Evolutionary conservation across 345 rosid genomes (phyloP).

Genomic region (Salix suchowensis): DNA sequence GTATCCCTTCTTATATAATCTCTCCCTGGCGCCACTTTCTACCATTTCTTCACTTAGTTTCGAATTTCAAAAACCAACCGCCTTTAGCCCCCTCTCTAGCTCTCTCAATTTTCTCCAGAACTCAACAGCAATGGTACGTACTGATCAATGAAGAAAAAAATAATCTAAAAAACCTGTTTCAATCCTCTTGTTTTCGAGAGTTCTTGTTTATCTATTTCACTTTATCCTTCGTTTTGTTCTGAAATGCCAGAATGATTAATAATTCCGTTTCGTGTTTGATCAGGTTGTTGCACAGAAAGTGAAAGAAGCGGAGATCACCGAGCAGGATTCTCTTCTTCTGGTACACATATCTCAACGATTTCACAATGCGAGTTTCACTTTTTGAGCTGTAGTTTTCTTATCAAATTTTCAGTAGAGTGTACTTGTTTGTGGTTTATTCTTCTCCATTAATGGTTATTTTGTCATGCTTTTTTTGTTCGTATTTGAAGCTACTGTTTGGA

Average conservation of each 20-base stretch:
- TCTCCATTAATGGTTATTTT: not conserved
- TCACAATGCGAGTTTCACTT: not conserved
- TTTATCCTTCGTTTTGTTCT: not conserved
- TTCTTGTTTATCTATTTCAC: conserved; percentile 1
- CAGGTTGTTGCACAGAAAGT: conserved; percentile 83
- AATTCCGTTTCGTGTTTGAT: not conserved
- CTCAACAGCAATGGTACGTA: conserved; percentile 48
- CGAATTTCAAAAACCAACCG: conserved; percentile 24
- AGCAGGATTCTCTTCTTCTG: conserved; percentile 97
- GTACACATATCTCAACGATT: conserved; percentile 30
- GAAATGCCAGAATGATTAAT: not conserved
- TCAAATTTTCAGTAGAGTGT: not conserved
- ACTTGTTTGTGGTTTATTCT: not conserved
- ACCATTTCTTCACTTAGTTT: not conserved
- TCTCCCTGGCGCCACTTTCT: conserved; percentile 24
- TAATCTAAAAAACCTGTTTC: conserved; percentile 6
- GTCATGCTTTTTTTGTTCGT: not conserved
- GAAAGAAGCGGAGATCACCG: conserved; percentile 91
- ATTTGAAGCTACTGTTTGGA: not conserved
- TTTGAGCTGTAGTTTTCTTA: not conserved
- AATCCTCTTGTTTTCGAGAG: not conserved
- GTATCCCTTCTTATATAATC: conserved; percentile 1
- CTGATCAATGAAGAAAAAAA: conserved; percentile 18
- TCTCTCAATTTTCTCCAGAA: conserved; percentile 7
- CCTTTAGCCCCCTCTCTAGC: not conserved